Base-by-base conservation (phyloP, 257 asterid genomes). In the Jaltomata sinuosa region DNA sequence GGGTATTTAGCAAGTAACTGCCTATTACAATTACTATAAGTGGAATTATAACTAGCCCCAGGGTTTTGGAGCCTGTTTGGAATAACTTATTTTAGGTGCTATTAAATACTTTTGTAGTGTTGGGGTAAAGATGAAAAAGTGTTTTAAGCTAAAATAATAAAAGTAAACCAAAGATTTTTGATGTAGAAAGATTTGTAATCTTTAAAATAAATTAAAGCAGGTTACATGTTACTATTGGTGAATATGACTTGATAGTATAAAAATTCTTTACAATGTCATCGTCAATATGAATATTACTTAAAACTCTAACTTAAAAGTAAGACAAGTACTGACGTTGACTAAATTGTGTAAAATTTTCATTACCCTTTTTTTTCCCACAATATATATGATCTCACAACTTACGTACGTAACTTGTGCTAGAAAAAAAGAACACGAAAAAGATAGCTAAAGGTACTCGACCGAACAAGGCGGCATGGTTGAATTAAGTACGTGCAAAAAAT, bases 381-480 rank as follows among this genome's bases (percentile, higher is more conserved):
- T n/a, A n/a, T n/a, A n/a, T n/a, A n/a, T 45, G 80, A 74, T 74
- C 54, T 47, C 18, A 49, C 12, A 40, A 40, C 27, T 82, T 61
- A 49, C 59, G 84, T 82, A 78, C 65, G 62, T n/a, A 45, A 76
- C 72, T 34, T 38, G 14, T 22, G 59, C 18, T 15, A 83, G 69
- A 65, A 49, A 78, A 53, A 53, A 31, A 45, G 38, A 25, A 62
- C 18, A 65, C 19, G 50, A 18, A 59, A 80, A 32, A 74, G 76
- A 76, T 64, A 76, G 21, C 7, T 57, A 19, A 67, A 65, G 34
- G 32, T 61, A 61, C 21, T 69, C 29, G 36, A 21, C 12, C 69
- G 83, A 72, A 81, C 72, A 71, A 84, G 49, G 50, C 55, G 77
- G 82, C 84, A 79, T 55, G 80, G 72, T 45, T 65, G 40, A 55